A percentile compares a stretch with the other conserved stretches of the same genome.
phyloP scores from a whole-genome alignment of 805 yeast genomes.

The Spathaspora passalidarum region DNA sequence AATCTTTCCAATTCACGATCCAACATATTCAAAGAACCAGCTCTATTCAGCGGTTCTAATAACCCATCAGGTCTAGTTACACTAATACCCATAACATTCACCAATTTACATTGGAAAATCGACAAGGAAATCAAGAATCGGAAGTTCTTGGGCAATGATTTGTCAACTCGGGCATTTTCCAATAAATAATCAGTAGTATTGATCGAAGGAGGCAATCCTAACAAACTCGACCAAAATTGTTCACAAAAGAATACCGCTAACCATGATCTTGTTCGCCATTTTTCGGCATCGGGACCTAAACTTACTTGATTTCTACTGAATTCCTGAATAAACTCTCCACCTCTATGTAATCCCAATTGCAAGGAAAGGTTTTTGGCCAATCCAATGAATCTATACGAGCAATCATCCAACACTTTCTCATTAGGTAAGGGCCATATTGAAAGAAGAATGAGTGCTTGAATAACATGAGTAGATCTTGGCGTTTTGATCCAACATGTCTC shows the following conservation, averaged over 20 bases:
- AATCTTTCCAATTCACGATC: slow-evolving; percentile 76
- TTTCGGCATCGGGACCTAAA: slow-evolving; percentile 80
- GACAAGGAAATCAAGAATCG: slow-evolving; percentile 70
- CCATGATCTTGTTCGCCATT: slow-evolving; percentile 95
- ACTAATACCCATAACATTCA: slow-evolving; percentile 82
- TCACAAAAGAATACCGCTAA: slow-evolving; percentile 82
- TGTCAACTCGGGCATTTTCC: slow-evolving; percentile 73
- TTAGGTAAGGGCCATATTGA: slow-evolving; percentile 93
- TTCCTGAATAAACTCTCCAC: slow-evolving; percentile 85
- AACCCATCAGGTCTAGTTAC: slow-evolving; percentile 86
- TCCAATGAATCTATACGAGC: slow-evolving; percentile 85
- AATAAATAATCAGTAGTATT: slow-evolving; percentile 75
- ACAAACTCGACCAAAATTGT: slow-evolving; percentile 83
- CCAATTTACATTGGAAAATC: slow-evolving; percentile 79
- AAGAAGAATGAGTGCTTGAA: slow-evolving; percentile 82
- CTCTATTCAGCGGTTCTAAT: slow-evolving; percentile 77
- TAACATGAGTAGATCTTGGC: slow-evolving; percentile 90
- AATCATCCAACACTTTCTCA: slow-evolving; percentile 87
- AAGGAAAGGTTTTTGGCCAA: slow-evolving; percentile 80
- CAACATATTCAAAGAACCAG: slow-evolving; percentile 72
- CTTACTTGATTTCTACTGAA: slow-evolving; percentile 87
- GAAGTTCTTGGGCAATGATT: slow-evolving; percentile 62
- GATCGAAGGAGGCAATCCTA: slow-evolving; percentile 85
- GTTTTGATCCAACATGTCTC: slow-evolving; percentile 93
- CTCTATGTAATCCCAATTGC: slow-evolving; percentile 84